phyloP scores from a whole-genome alignment of 129 eudicot species.

The Pseudognaphalium luteoalbum region DNA sequence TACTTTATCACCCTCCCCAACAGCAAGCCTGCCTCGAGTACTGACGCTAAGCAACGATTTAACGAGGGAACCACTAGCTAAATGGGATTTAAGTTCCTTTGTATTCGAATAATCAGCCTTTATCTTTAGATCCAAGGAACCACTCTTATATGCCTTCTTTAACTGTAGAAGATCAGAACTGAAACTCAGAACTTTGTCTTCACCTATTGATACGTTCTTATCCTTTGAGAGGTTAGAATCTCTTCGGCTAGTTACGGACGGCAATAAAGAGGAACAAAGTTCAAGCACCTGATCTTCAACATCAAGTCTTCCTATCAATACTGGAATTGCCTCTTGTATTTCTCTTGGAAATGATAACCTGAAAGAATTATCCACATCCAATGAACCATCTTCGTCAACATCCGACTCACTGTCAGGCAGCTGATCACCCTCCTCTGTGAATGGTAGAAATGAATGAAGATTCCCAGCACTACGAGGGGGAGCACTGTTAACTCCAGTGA shows the following conservation, averaged over 20 bases:
- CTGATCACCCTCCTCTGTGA: slow-evolving; percentile 82
- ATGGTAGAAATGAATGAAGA: slow-evolving; percentile 82
- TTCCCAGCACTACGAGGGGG: slow-evolving; percentile 51
- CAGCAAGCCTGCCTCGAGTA: slow-evolving; percentile 91
- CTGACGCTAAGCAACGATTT: slow-evolving; percentile 94
- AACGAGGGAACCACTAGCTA: slow-evolving; percentile 89
- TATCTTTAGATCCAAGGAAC: slow-evolving; percentile 87
- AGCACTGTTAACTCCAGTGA: slow-evolving; percentile 52
- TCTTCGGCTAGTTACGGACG: slow-evolving; percentile 65
- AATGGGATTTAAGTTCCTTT: slow-evolving; percentile 83
- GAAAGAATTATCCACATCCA: slow-evolving; percentile 62
- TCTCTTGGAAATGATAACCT: slow-evolving; percentile 73
- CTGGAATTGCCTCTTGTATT: slow-evolving; percentile 67
- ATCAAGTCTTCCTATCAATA: slow-evolving; percentile 62
- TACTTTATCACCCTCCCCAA: slow-evolving; percentile 98
- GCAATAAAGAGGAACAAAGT: slow-evolving; percentile 66
- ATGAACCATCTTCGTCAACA: slow-evolving; percentile 71
- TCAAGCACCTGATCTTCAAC: slow-evolving; percentile 74
- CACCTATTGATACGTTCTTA: slow-evolving; percentile 56
- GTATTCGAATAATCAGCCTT: slow-evolving; percentile 95
- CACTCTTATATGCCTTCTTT: slow-evolving; percentile 97
- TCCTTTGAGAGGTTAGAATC: slow-evolving; percentile 65
- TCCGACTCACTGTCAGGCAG: slow-evolving; percentile 93
- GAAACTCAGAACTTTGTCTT: slow-evolving; percentile 64
- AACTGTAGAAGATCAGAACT: slow-evolving; percentile 73